Conservation (phyloP, 129 eudicot genomes). For the Artemisia tridentata region DNA sequence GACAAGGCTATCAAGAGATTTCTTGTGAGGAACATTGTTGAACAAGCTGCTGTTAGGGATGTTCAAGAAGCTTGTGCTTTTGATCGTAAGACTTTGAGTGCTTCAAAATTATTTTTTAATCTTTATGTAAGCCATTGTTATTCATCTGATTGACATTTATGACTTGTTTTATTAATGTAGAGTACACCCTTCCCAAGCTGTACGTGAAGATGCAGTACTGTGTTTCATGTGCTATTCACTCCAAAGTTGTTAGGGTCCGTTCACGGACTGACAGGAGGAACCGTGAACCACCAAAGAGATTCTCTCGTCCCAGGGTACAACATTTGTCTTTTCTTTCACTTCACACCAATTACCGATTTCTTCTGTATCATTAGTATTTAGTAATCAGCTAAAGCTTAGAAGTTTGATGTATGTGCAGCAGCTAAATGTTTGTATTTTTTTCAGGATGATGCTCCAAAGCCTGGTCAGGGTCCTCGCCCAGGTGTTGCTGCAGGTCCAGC, state of each 20-base stretch:
- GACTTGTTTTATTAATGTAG: conserved; percentile 23
- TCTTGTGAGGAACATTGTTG: conserved; percentile 84
- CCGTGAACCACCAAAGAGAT: conserved; percentile 90
- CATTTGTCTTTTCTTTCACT: not conserved
- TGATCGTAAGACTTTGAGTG: conserved; percentile 42
- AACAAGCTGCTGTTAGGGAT: conserved; percentile 92
- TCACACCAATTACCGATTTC: too few species aligned
- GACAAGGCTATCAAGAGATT: conserved; percentile 88
- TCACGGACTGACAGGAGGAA: conserved; percentile 69
- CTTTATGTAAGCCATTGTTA: not conserved
- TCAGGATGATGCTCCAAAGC: conserved; percentile 66
- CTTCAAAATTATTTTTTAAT: not conserved
- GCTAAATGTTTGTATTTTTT: conserved; percentile 5
- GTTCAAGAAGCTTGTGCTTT: conserved; percentile 85
- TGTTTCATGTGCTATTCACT: conserved; percentile 84
- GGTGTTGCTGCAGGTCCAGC: conserved; percentile 57
- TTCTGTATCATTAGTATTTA: not conserved
- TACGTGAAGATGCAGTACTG: conserved; percentile 76
- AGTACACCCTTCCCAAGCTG: conserved; percentile 70
- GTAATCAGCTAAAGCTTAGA: not conserved
- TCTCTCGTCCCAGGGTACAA: conserved; percentile 72
- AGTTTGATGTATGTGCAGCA: too few species aligned
- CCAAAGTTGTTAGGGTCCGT: conserved; percentile 70
- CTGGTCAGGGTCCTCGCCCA: conserved; percentile 56
- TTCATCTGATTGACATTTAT: not conserved